phyloP scores from a whole-genome alignment of 306 rosid species.

The Begonia fuchsioides region DNA sequence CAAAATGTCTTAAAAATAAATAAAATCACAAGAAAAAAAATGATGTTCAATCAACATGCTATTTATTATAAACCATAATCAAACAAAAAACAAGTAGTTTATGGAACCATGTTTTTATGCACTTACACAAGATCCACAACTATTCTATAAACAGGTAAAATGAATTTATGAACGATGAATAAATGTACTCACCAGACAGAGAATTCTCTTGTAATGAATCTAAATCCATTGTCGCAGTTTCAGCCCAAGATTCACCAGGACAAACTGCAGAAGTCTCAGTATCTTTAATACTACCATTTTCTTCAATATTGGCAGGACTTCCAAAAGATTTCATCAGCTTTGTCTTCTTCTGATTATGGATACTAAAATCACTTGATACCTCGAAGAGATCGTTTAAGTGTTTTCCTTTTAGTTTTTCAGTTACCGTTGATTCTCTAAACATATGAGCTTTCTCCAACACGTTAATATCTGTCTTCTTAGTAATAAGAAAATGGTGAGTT shows the following conservation, averaged over 20 bases:
- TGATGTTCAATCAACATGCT: no score
- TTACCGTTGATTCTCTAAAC: no score
- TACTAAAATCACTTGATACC: slow-evolving; percentile 21
- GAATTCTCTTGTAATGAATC: slow-evolving; percentile 34
- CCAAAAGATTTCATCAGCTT: slow-evolving; percentile 37
- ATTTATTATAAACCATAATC: no score
- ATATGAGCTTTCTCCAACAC: no score
- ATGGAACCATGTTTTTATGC: no score
- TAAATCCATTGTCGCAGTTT: slow-evolving; percentile 60
- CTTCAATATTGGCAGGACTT: slow-evolving; percentile 24
- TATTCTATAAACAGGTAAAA: no score
- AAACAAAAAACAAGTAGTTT: no score
- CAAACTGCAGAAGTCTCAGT: slow-evolving; percentile 14
- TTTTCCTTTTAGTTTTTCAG: no score
- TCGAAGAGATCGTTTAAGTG: slow-evolving; percentile 15
- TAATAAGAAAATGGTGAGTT: slow-evolving; percentile 30
- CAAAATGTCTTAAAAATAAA: no score
- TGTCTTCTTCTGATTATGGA: slow-evolving; percentile 18
- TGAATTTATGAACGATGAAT: background rate
- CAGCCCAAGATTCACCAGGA: slow-evolving; percentile 63
- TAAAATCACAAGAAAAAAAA: no score
- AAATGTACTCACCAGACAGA: slow-evolving; percentile 33
- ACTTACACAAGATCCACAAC: no score
- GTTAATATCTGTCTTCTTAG: slow-evolving; percentile 25
- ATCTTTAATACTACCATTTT: slow-evolving; percentile 23